Base-by-base conservation (phyloP, 2,329 filamentous ascomycete species). In the Thermochaetoides dissita region DNA sequence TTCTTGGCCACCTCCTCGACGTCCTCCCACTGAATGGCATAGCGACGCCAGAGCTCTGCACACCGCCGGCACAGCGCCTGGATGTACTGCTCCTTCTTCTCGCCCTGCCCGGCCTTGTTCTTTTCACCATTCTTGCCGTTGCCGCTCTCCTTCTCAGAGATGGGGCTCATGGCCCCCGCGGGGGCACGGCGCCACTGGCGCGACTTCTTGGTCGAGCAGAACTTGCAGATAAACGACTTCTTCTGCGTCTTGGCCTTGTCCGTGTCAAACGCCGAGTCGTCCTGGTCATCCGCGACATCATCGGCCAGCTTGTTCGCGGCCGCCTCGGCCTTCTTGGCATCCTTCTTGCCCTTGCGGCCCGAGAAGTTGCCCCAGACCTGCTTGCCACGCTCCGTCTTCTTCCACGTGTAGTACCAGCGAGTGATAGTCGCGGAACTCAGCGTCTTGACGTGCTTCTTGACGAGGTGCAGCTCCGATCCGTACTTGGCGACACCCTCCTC, bases 331-430 rank as follows among this genome's bases (percentile, higher is more conserved):
- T 78, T 81, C 56, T 80, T 84, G 35, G 79, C 78, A 56, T 93
- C 85, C 62, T 91, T 94, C 60, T 89, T 93, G 43, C 85, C 84
- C 57, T 93, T 94, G 37, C 89, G 77, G 8, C 84, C 86, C 39
- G 84, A 78, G 54, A 83, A 94, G 50, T 79, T 84, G 46, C 86
- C 86, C 88, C 91, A 95, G 17, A 98, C 79, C 53, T 91, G 79
- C 56, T 76, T 80, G 34, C 91, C 91, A 45, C 81, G 79, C 2
- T 81, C 73, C 0, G 86, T 86, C 63, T 96, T 96, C 65, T 98
- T 98, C 91, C 91, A 98, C 50, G 84, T 84, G 59, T 98, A 98
- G 62, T 96, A 98, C 57, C 84, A 93, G 3, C 91, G 83, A 28
- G 94, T 86, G 47, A 95, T 81, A 45, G 85, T 76, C 39, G 81